Base-by-base conservation (phyloP, 371 early-diverging fungal species). In the Coemansia sp. region DNA sequence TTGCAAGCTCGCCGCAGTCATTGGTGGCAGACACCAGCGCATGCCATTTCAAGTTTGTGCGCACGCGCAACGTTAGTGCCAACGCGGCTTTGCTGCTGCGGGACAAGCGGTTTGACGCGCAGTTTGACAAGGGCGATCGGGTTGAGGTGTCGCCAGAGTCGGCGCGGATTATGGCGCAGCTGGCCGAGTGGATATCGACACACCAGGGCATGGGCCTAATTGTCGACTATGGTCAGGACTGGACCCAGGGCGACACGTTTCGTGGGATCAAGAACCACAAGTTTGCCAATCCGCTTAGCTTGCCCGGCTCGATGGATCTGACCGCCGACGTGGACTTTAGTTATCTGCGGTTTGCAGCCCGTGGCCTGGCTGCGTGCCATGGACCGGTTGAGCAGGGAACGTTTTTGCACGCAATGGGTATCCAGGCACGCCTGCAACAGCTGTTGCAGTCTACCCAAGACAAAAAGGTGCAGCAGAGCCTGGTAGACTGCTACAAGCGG, bases 291-390 rank as follows among this genome's bases (percentile, higher is more conserved):
- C 86, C 90, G 1, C 83, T 97, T 57, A 83, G 82, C 34, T 68
- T 79, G 26, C 96, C 96, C 1, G 98, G 98, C 4, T 84, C 84
- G 11, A 84, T 88, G 26, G 98, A 98, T 82, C 77, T 98, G 31
- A 94, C 92, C 58, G 92, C 90, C 0, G 93, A 98, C 77, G 97
- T 98, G 0, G 94, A 98, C 72, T 98, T 97, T 77, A 70, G 84
- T 30, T 84, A 88, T 55, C 66, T 98, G 47, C 82, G 84, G 47
- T 72, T 83, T 16, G 87, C 89, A 0, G 83, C 85, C 40, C 61
- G 64, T 0, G 60, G 34, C 40, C 45, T 26, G 77, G 89, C 84
- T 4, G 61, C 68, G 16, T 76, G 85, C 39, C 84, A 84, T 76
- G 97, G 95, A 0, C 93, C 95, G 4, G 76, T 93, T 4, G 90